Evolutionary conservation across 2,329 filamentous ascomycete species (phyloP), one percentile per base, ranked within the genome.

Genomic region (Thielaviopsis musarum): DNA sequence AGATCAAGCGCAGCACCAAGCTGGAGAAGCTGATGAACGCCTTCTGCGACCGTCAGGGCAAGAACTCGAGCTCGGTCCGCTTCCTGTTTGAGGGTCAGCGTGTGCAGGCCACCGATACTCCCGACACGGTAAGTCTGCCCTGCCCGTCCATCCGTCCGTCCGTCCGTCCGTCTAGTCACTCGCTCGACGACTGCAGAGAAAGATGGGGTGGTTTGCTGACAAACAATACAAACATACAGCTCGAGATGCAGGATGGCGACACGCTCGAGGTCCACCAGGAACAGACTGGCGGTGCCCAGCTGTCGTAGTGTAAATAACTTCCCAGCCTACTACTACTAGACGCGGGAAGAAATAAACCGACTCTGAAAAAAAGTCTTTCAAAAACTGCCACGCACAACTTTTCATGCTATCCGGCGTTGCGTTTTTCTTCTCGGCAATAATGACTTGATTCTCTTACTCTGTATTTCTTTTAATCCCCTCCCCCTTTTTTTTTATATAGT

Each of bases 11-110:
- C 45, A 90, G 86, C 22, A 98, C 93, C 0, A 88, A 90, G 71
- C 81, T 98, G 1, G 93, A 95, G 75, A 98, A 98, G 77, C 78
- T 98, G 59, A 98, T 98, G 93, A 86, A 89, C 63, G 93, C 93
- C 21, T 98, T 97, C 72, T 98, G 93, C 72, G 91, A 97, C 65
- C 83, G 93, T 24, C 91, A 96, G 71, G 93, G 93, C 66, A 97
- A 97, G 77, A 82, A 85, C 38, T 75, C 84, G 6, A 81, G 77
- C 38, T 91, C 88, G 5, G 91, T 97, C 54, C 85, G 93, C 30
- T 98, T 98, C 72, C 77, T 98, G 1, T 97, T 97, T 67, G 93
- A 98, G 66, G 93, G 93, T n/a, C 85, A 87, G 66, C 85, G 93
- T 61, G 93, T 98, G 6, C 87, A 94, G 67, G 83, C 87, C 0